Conservation (phyloP, 2,329 filamentous ascomycete genomes). For the Nannizziopsis arthrosporioides region DNA sequence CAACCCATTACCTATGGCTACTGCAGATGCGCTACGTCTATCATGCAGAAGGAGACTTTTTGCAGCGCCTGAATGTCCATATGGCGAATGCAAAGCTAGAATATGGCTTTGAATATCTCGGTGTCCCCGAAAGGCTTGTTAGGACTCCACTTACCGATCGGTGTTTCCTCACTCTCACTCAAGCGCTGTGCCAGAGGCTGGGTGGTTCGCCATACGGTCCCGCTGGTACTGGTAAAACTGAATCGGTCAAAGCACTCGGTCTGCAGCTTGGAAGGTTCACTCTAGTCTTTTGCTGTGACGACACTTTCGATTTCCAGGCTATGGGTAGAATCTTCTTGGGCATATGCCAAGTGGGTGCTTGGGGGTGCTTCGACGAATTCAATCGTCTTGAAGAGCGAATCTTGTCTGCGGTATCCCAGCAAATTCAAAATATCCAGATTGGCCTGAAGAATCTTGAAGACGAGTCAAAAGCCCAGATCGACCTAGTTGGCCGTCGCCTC, state of each 20-base stretch:
- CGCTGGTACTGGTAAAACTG: slow-evolving; percentile 95
- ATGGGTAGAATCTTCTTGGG: slow-evolving; percentile 99
- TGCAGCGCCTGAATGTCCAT: slow-evolving; percentile 74
- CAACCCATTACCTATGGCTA: slow-evolving; percentile 82
- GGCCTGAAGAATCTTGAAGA: slow-evolving; percentile 75
- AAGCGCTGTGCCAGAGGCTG: slow-evolving; percentile 85
- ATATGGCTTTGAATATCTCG: slow-evolving; percentile 97
- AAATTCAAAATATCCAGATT: slow-evolving; percentile 98
- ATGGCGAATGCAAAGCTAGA: slow-evolving; percentile 94
- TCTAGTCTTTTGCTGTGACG: slow-evolving; percentile 97
- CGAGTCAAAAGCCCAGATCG: slow-evolving; percentile 78
- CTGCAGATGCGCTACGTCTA: slow-evolving; percentile 97
- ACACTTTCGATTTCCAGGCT: slow-evolving; percentile 98
- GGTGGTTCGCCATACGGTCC: slow-evolving; percentile 96
- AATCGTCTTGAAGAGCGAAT: slow-evolving; percentile 98
- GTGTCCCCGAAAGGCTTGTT: slow-evolving; percentile 90
- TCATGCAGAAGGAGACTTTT: slow-evolving; percentile 62
- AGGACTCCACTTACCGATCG: slow-evolving; percentile 93
- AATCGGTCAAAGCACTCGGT: slow-evolving; percentile 96
- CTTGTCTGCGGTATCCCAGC: slow-evolving; percentile 92
- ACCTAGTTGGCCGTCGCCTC: slow-evolving; percentile 82
- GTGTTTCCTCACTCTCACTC: slow-evolving; percentile 94
- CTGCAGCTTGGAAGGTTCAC: slow-evolving; percentile 95
- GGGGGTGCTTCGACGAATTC: slow-evolving; percentile 99
- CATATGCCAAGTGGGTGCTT: slow-evolving; percentile 97